Evolutionary conservation across 305 asterid species (phyloP).

Genomic region (Solanum aculeatissimum): DNA sequence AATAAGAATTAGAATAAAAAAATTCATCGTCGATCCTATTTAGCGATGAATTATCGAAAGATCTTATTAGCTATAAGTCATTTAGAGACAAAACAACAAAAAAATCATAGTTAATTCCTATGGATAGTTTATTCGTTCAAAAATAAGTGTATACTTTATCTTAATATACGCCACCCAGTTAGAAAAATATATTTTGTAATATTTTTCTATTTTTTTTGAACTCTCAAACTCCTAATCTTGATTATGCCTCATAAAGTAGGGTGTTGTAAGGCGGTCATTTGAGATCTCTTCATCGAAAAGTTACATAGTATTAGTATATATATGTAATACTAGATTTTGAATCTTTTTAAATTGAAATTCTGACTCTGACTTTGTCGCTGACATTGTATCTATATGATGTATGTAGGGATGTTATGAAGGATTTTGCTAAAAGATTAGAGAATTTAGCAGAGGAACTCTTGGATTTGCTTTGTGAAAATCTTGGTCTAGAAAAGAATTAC

Average conservation of each 20-base stretch:
- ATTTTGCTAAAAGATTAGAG: constrained; percentile 57
- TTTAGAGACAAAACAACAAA: too few relatives aligned
- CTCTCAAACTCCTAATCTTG: too few relatives aligned
- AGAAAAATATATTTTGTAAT: too few relatives aligned
- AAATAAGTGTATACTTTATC: too few relatives aligned
- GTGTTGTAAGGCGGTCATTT: neutral
- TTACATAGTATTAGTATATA: neutral
- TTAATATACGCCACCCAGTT: too few relatives aligned
- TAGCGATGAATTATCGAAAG: neutral
- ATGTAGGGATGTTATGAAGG: constrained; percentile 42
- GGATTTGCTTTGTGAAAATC: constrained; percentile 81
- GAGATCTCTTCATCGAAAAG: neutral
- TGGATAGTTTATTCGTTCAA: neutral
- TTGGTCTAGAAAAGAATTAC: constrained; percentile 71
- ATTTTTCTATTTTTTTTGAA: too few relatives aligned
- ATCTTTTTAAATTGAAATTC: neutral
- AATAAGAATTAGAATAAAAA: neutral
- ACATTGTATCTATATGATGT: neutral
- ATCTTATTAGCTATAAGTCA: neutral
- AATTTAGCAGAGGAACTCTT: constrained; percentile 60
- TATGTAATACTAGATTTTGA: neutral
- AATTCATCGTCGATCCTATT: neutral
- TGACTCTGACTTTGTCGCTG: fast-evolving
- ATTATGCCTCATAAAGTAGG: neutral
- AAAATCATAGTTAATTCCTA: neutral